Conservation (phyloP, 2,329 filamentous ascomycete genomes). For the Ascochyta clinopodiicola region DNA sequence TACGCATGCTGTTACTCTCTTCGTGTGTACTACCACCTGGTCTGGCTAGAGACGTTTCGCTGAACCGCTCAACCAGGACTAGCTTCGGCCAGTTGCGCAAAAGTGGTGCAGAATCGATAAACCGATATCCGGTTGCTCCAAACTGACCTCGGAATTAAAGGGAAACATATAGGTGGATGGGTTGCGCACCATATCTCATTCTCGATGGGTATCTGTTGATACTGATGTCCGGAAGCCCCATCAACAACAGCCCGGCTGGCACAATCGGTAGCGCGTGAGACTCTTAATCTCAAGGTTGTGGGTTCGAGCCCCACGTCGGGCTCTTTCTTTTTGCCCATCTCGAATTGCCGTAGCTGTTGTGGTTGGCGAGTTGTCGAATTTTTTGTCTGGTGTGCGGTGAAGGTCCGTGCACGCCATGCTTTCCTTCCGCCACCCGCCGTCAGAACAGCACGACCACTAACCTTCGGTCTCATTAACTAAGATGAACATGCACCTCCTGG, state of each 20-base stretch:
- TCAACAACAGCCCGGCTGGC: constrained; percentile 29
- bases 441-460: not conserved
- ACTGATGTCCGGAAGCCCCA: not conserved
- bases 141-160: not conserved
- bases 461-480: not conserved
- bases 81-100: not conserved
- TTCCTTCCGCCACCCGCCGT: not conserved
- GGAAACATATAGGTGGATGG: too few relatives aligned
- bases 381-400: not conserved
- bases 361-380: not conserved
- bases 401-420: not conserved
- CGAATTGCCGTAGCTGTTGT: not conserved
- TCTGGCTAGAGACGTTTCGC: not conserved
- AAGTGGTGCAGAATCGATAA: not conserved
- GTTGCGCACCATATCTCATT: too few relatives aligned
- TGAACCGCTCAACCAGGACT: not conserved
- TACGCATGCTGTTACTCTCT: not conserved
- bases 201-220: too few relatives aligned
- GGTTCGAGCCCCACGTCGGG: constrained; percentile 53
- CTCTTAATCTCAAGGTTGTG: constrained; percentile 44
- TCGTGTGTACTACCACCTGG: not conserved
- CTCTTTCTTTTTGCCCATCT: constrained; percentile 4
- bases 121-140: not conserved
- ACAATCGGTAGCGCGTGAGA: constrained; percentile 33
- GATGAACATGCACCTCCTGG: not conserved